phyloP scores from a whole-genome alignment of 2,329 filamentous ascomycete genomes.

The Dactylellina drechsleri region DNA sequence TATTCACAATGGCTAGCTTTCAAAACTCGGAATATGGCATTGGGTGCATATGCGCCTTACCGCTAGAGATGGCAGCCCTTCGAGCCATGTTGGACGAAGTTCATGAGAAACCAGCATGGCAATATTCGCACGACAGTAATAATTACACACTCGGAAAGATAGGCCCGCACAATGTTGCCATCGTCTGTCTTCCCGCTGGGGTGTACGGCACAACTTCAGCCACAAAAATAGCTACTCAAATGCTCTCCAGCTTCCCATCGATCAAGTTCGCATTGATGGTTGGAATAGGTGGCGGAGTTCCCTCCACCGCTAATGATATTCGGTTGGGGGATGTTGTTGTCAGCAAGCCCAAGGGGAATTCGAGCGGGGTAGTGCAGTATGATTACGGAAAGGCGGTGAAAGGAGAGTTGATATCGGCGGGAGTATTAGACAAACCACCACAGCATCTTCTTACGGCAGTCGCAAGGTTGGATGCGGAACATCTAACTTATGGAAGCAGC shows the following conservation, averaged over 20 bases:
- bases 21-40: slow-evolving; percentile 58
- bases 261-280: slow-evolving; percentile 57
- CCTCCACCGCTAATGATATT: slow-evolving; percentile 55
- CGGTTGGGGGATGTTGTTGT: slow-evolving; percentile 56
- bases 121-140: slow-evolving; percentile 56
- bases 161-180: slow-evolving; percentile 58
- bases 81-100: slow-evolving; percentile 59
- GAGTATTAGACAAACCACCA: slow-evolving; percentile 28
- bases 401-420: slow-evolving; percentile 17
- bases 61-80: slow-evolving; percentile 59
- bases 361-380: slow-evolving; percentile 36
- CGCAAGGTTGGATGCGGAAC: slow-evolving; percentile 25
- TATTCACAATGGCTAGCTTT: slow-evolving; percentile 5
- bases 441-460: slow-evolving; percentile 12
- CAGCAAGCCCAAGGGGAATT: slow-evolving; percentile 28
- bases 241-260: slow-evolving; percentile 52
- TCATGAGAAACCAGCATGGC: slow-evolving; percentile 54
- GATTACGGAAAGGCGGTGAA: slow-evolving; percentile 38
- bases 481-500: slow-evolving; percentile 17
- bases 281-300: slow-evolving; percentile 59
- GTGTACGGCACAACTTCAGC: slow-evolving; percentile 55
- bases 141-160: slow-evolving; percentile 58
- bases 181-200: slow-evolving; percentile 56
- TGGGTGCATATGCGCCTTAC: slow-evolving; percentile 60
- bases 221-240: slow-evolving; percentile 51